Base-by-base conservation (phyloP, 495 filamentous ascomycete species). In the Xylaria flabelliformis region DNA sequence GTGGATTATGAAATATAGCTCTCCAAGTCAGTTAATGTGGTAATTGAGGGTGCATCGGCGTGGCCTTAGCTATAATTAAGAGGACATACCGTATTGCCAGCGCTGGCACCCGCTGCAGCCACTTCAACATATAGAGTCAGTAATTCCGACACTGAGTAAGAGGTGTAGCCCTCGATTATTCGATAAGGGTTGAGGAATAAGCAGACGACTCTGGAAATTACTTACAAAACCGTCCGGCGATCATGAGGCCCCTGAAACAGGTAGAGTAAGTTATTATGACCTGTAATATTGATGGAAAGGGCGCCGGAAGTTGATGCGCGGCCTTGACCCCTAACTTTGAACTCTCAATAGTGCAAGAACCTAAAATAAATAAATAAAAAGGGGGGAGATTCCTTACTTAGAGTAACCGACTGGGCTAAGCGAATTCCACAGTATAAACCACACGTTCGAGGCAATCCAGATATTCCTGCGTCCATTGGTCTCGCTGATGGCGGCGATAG, bases 401-500 rank as follows among this genome's bases (percentile, higher is more conserved):
- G 74, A 81, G 44, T 79, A 75, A 0, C 79, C 79, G 39, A 83
- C 74, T 0, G 77, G 81, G 59, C 80, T 83, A 24, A 81, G 71
- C 8, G 80, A 32, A 63, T 83, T 84, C 73, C 73, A 77, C 5
- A 82, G 53, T 5, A 83, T 59, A 67, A 79, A 85, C 72, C 75
- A 81, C 6, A 80, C 2, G 56, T 80, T 80, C 21, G 71, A 69
- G 10, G 62, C 32, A 12, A 83, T 72, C 76, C 81, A 80, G 7
- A 84, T 74, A 1, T 71, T 65, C 41, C 76, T 75, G 17, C 81
- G 71, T 15, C 83, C 83, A 36, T 75, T 77, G 50, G 81, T 78
- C 75, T 84, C 80, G n/a, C 80, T 77, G 4, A 82, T 62, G 7
- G 83, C 81, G 39, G 77, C 80, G n/a, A 84, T 59, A 19, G 83